Evolutionary conservation across 495 filamentous ascomycete genomes (phyloP).

Genomic region (Podospora tetraspora): DNA sequence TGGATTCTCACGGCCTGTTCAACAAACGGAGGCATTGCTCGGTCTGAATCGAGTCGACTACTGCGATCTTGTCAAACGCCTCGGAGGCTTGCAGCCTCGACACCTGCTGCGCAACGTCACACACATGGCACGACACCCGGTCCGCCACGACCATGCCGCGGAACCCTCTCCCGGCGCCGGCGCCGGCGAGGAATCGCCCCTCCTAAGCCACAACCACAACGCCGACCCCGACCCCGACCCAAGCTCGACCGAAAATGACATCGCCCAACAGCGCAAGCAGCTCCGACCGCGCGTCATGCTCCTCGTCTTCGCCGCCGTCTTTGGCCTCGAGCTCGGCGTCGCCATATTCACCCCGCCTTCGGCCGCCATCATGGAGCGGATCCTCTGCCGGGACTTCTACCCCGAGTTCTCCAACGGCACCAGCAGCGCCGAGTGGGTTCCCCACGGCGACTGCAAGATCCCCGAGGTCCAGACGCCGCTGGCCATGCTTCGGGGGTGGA

Average conservation of each 20-base stretch:
- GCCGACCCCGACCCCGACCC: background rate
- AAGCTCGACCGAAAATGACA: background rate
- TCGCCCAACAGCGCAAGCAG: background rate
- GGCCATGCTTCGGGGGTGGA: slow-evolving; percentile 33
- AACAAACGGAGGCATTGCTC: background rate
- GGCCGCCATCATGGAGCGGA: slow-evolving; percentile 30
- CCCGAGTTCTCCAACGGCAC: slow-evolving; percentile 16
- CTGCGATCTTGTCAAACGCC: background rate
- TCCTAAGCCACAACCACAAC: background rate
- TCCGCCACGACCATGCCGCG: background rate
- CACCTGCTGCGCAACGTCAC: background rate
- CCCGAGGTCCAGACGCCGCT: slow-evolving; percentile 29
- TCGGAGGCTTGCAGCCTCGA: background rate
- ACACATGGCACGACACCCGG: background rate
- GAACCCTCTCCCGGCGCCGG: background rate
- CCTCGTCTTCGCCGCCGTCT: slow-evolving; percentile 22
- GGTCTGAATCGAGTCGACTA: background rate
- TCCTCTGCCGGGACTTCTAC: slow-evolving; percentile 32
- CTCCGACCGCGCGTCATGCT: slow-evolving; percentile 25
- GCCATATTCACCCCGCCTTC: slow-evolving; percentile 20
- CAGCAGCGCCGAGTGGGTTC: background rate
- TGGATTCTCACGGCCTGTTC: background rate
- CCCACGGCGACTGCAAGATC: slow-evolving; percentile 18
- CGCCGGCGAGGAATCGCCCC: background rate
- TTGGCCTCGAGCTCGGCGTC: slow-evolving; percentile 26